These are phyloP conservation scores for Aspergillus ochraceoroseus DNA, from an alignment of 2,329 filamentous ascomycete genomes.

Conservation along the genomic window DNA sequence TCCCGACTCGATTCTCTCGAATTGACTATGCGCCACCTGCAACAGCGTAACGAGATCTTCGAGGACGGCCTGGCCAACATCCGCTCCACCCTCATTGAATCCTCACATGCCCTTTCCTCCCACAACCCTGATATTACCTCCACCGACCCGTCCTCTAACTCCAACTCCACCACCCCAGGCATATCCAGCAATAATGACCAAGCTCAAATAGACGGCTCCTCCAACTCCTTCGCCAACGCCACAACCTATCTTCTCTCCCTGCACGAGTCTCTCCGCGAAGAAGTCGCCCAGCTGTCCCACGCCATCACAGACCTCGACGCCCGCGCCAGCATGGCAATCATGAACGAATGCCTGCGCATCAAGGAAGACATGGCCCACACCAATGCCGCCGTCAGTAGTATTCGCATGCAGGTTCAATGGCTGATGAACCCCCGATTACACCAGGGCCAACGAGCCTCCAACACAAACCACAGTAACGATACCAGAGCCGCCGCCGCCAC, in stretches of 20 bases:
- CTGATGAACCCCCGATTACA: constrained; percentile 55
- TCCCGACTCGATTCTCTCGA: constrained; percentile 43
- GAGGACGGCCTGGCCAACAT: constrained; percentile 45
- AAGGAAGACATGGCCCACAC: constrained; percentile 60
- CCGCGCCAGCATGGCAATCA: constrained; percentile 57
- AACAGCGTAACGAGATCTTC: constrained; percentile 46
- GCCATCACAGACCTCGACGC: constrained; percentile 57
- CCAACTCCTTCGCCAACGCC: constrained; percentile 32
- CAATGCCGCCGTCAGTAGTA: constrained; percentile 55
- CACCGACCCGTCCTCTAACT: constrained; percentile 4
- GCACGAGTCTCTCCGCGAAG: constrained; percentile 57
- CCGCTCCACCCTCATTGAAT: constrained; percentile 36
- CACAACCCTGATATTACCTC: constrained; percentile 11
- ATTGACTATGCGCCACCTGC: constrained; percentile 42
- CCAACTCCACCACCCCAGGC: neutral
- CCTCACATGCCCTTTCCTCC: constrained; percentile 21
- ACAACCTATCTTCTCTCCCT: constrained; percentile 57
- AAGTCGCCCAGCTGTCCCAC: constrained; percentile 52
- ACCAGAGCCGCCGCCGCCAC: constrained; percentile 11
- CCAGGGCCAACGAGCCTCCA: constrained; percentile 31
- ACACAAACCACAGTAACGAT: constrained; percentile 14
- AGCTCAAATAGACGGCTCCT: constrained; percentile 16
- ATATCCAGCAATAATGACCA: constrained; percentile 15
- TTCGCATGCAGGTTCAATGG: constrained; percentile 60
- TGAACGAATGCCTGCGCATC: constrained; percentile 58